These are phyloP conservation scores for Fragaria iinumae DNA, from an alignment of 306 rosid species.

Conservation along the genomic window DNA sequence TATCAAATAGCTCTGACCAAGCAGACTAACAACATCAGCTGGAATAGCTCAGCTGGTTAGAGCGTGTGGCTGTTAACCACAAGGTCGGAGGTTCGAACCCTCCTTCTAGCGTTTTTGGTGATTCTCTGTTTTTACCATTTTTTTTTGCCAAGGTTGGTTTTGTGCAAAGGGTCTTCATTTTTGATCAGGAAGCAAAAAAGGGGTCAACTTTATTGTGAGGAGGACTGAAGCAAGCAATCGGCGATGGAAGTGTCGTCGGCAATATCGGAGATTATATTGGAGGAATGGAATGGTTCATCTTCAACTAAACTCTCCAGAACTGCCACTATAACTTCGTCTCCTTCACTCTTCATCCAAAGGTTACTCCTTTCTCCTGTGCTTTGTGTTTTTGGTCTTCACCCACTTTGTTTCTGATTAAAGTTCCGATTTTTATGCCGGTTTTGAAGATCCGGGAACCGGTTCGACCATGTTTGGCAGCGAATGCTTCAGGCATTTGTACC, in stretches of 20 bases:
- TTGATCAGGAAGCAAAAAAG: not conserved
- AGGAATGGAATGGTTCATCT: constrained; percentile 90
- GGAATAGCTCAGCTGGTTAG: constrained; percentile 59
- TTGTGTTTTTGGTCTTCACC: not conserved
- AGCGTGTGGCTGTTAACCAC: constrained; percentile 64
- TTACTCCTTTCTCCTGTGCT: constrained; percentile 7
- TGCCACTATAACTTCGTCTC: constrained; percentile 65
- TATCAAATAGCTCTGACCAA: not conserved
- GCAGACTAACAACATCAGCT: not conserved
- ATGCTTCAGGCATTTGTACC: constrained; percentile 90
- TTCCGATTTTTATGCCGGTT: not conserved
- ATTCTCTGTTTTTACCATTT: not conserved
- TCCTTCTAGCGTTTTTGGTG: constrained; percentile 41
- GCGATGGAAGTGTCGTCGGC: constrained; percentile 44
- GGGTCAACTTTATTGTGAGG: not conserved
- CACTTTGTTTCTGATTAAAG: not conserved
- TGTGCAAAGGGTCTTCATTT: not conserved
- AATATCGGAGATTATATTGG: constrained; percentile 38
- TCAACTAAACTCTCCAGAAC: constrained; percentile 75
- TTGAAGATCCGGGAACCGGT: constrained; percentile 64
- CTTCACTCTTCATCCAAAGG: constrained; percentile 63
- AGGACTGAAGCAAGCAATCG: not conserved
- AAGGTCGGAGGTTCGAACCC: constrained; percentile 64
- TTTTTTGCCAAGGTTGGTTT: not conserved
- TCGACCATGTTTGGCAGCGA: constrained; percentile 64